Base-by-base conservation (phyloP, 2,329 filamentous ascomycete genomes). In the Fusarium buxicola region DNA sequence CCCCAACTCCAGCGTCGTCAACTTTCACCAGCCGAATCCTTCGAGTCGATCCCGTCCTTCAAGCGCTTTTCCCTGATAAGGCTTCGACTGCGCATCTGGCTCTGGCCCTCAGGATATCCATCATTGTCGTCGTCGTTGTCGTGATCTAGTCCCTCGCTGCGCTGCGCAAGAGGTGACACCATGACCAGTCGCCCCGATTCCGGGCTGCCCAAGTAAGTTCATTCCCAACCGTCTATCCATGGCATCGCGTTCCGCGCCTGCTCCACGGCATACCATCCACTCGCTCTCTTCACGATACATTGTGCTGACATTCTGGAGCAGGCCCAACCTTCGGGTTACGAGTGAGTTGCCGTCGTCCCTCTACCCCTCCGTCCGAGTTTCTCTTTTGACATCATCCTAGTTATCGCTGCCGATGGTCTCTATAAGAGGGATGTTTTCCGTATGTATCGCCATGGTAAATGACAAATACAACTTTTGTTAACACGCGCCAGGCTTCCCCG, bases 401-500 rank as follows among this genome's bases (percentile, higher is more conserved):
- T 99, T 81, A 97, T 99, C 82, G 95, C 95, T 71, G 95, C 95
- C 71, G 95, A 99, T 84, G 95, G 95, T 60, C 85, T 99, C 68
- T 98, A 97, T 84, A 99, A 98, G 84, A 89, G 95, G 80, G 95
- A 99, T 92, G 94, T 99, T 61, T 98, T 99, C 80, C 88, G 95
- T 98, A 90, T 72, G 92, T 88, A 43, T 24, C 36, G n/a, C 27
- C 10, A 30, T 39, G 9, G 27, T 7, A 21, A 47, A 48, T 13
- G 16, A 15, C 27, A 12, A 30, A n/a, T 16, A 48, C 15, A 39
- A 16, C 28, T 36, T 43, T 65, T 52, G 58, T 74, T 79, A 66
- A 80, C 69, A 55, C 28, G 41, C 39, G 15, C 55, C 30, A 98
- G 95, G 94, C 75, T 97, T 98, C 69, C 95, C 95, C 58, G 95